These are phyloP conservation scores for Dactylellina cionopaga DNA, from an alignment of 2,329 filamentous ascomycete genomes.

Conservation along the genomic window DNA sequence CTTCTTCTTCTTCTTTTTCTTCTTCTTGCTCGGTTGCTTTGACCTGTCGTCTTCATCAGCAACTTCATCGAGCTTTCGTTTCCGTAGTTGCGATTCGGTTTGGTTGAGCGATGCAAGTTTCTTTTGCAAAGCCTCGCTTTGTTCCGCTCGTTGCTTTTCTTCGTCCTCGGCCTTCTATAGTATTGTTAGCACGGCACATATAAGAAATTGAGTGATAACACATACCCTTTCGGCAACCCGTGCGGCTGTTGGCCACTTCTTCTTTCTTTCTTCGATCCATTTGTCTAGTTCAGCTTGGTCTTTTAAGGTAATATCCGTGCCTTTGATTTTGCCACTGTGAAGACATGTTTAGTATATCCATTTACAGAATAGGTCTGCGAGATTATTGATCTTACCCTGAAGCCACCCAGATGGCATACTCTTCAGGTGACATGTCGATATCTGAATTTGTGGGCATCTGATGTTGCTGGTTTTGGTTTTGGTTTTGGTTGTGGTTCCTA, in stretches of 20 bases:
- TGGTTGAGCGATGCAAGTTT: slow-evolving; percentile 45
- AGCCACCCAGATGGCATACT: slow-evolving; percentile 45
- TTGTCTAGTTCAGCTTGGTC: slow-evolving; percentile 36
- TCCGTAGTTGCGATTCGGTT: slow-evolving; percentile 41
- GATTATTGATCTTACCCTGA: slow-evolving; percentile 22
- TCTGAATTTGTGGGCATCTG: slow-evolving; percentile 27
- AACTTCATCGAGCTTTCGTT: slow-evolving; percentile 48
- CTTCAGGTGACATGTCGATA: slow-evolving; percentile 48
- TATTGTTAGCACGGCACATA: slow-evolving; percentile 3
- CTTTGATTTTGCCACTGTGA: slow-evolving; percentile 41
- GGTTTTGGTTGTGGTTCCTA: slow-evolving; percentile 27
- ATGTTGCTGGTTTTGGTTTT: slow-evolving; percentile 31
- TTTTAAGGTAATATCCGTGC: slow-evolving; percentile 39
- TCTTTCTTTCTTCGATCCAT: slow-evolving; percentile 47
- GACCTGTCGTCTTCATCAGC: slow-evolving; percentile 48
- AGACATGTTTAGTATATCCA: neutral
- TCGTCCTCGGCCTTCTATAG: slow-evolving; percentile 49
- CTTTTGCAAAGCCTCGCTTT: slow-evolving; percentile 44
- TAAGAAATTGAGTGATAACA: neutral
- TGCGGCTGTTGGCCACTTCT: slow-evolving; percentile 40
- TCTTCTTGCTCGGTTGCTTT: slow-evolving; percentile 50
- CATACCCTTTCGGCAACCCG: slow-evolving; percentile 39
- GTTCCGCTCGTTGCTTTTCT: slow-evolving; percentile 41
- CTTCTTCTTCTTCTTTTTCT: slow-evolving; percentile 53
- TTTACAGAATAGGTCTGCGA: neutral